Evolutionary conservation across 2,329 filamentous ascomycete species (phyloP).

Genomic region (Colletotrichum liaoningense): DNA sequence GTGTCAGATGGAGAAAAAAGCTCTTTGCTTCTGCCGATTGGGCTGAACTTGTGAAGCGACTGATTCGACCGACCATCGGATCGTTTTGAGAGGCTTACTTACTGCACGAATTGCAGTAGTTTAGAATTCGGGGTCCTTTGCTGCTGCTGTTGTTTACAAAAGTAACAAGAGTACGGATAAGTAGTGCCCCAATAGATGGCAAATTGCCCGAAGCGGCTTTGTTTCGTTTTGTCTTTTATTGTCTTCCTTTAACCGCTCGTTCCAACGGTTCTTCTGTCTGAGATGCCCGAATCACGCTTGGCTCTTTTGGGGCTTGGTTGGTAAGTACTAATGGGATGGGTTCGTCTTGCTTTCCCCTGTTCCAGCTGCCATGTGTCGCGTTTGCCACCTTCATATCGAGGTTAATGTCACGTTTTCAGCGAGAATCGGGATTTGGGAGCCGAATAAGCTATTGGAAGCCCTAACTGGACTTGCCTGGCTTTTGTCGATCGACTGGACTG

Average conservation of each 20-base stretch:
- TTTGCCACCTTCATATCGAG: not conserved
- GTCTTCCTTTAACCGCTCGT: not conserved
- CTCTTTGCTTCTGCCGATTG: not conserved
- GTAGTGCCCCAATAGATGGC: too few relatives aligned
- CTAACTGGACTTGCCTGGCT: not conserved
- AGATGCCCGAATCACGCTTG: not conserved
- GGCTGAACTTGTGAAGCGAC: not conserved
- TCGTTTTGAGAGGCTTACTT: not conserved
- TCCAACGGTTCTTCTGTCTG: not conserved
- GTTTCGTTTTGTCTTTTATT: not conserved
- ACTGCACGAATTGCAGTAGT: constrained; percentile 8
- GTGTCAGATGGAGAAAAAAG: not conserved
- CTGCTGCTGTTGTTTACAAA: not conserved
- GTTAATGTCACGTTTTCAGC: not conserved
- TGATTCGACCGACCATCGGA: not conserved
- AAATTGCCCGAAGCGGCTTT: not conserved
- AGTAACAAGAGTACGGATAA: too few relatives aligned
- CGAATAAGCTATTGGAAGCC: not conserved
- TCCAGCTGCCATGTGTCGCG: not conserved
- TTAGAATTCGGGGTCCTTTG: not conserved
- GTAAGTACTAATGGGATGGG: not conserved
- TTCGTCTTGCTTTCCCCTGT: not conserved
- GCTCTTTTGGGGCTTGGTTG: not conserved
- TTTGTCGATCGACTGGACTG: not conserved
- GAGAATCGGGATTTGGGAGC: not conserved